These are phyloP conservation scores for Ascocoryne sarcoides DNA, from an alignment of 2,329 filamentous ascomycete genomes.

Conservation along the genomic window DNA sequence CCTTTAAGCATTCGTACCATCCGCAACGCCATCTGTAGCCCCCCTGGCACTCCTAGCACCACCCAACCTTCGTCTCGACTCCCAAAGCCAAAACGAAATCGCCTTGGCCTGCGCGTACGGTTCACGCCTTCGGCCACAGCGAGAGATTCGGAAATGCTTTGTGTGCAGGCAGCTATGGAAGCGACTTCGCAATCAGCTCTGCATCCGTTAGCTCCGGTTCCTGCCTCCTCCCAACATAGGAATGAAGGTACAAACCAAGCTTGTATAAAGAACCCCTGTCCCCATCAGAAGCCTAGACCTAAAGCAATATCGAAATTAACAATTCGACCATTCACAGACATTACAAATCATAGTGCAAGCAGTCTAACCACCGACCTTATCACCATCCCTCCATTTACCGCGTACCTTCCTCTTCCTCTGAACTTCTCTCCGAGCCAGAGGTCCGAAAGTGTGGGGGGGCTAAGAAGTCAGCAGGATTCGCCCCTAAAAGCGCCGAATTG, in stretches of 20 bases:
- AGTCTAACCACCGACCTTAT: not conserved
- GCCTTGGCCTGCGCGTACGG: conserved; percentile 8
- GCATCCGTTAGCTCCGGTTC: conserved; percentile 11
- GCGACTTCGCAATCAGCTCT: conserved; percentile 9
- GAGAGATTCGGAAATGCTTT: conserved; percentile 17
- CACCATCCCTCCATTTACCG: not conserved
- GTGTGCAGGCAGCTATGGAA: conserved; percentile 16
- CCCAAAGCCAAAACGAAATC: not conserved
- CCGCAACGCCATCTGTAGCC: not conserved
- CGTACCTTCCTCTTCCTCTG: not conserved
- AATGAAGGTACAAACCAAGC: not conserved
- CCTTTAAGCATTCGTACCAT: not conserved
- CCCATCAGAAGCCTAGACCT: not conserved
- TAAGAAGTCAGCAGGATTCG: not conserved
- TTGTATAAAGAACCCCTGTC: not conserved
- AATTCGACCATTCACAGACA: not conserved
- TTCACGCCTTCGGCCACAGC: conserved; percentile 21
- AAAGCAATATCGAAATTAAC: no score
- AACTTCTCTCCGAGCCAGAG: not conserved
- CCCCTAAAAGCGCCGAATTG: not conserved
- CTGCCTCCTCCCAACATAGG: no score
- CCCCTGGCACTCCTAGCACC: not conserved
- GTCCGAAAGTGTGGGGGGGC: no score
- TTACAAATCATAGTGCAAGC: not conserved
- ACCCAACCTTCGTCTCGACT: not conserved